Percentiles rank a stretch among this genome's conserved stretches.
These are phyloP conservation scores for Madurella fahalii DNA, from an alignment of 2,329 filamentous ascomycete species.

Conservation along the genomic window DNA sequence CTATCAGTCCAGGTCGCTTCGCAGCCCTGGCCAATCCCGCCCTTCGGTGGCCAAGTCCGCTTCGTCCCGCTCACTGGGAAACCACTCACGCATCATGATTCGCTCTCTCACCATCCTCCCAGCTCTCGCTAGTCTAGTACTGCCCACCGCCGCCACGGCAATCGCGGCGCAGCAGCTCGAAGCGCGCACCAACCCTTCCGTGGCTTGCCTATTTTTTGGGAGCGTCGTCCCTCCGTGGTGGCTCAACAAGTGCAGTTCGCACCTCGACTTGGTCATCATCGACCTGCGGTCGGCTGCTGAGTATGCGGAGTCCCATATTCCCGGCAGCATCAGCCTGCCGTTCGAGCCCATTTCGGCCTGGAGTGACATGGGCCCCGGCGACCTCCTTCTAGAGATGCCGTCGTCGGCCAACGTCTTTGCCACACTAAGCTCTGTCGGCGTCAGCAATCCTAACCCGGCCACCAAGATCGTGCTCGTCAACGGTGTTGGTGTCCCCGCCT, in stretches of 20 bases:
- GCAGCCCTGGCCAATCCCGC: too few species aligned
- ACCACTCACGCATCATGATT: conserved; percentile 6
- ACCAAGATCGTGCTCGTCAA: conserved; percentile 21
- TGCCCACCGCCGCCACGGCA: not conserved
- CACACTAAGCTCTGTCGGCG: conserved; percentile 15
- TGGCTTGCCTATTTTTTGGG: conserved; percentile 15
- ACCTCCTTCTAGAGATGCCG: conserved; percentile 18
- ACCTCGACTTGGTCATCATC: conserved; percentile 16
- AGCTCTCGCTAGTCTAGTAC: not conserved
- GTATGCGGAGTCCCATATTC: conserved; percentile 17
- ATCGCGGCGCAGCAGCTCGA: not conserved
- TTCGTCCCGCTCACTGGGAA: too few species aligned
- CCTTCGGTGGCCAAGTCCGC: too few species aligned
- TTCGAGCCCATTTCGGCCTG: conserved; percentile 21
- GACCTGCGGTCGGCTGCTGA: conserved; percentile 17
- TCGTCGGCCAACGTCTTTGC: conserved; percentile 11
- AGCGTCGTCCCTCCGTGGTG: conserved; percentile 18
- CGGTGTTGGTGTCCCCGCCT: conserved; percentile 18
- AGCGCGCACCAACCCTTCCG: conserved; percentile 14
- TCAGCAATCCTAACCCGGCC: conserved; percentile 14
- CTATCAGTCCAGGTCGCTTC: too few species aligned
- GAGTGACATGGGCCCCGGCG: conserved; percentile 17
- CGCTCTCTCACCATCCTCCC: not conserved
- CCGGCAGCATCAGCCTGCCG: conserved; percentile 15
- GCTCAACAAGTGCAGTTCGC: conserved; percentile 14